phyloP scores from a whole-genome alignment of 2,329 filamentous ascomycete species.

The Mariannaea sp. region DNA sequence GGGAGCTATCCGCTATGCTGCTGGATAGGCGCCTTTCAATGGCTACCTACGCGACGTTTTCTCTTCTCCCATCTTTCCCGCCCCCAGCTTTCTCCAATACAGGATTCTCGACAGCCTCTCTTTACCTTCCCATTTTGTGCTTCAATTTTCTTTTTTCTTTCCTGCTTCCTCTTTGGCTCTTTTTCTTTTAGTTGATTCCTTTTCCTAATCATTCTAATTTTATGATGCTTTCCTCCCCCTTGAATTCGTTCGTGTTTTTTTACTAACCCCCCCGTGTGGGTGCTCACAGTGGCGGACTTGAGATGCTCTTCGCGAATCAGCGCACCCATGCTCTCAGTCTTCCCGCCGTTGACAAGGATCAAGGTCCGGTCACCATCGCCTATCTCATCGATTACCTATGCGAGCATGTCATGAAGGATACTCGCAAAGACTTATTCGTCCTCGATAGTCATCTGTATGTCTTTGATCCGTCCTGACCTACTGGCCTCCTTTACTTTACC shows the following conservation, averaged over 20 bases:
- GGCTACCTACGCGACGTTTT: not conserved
- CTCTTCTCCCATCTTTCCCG: not conserved
- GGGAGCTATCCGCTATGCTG: not conserved
- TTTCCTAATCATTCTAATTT: too few relatives aligned
- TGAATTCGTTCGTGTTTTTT: conserved; percentile 1
- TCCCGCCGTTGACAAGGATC: conserved; percentile 64
- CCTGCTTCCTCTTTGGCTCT: too few relatives aligned
- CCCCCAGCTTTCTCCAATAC: conserved; percentile 1
- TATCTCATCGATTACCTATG: conserved; percentile 81
- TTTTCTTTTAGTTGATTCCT: too few relatives aligned
- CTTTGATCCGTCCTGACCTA: conserved; percentile 8
- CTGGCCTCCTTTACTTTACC: conserved; percentile 5
- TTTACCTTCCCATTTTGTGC: too few relatives aligned
- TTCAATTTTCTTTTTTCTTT: too few relatives aligned
- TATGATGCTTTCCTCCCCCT: too few relatives aligned
- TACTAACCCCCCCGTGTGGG: conserved; percentile 29
- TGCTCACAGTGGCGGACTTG: conserved; percentile 76
- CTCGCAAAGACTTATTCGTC: conserved; percentile 85
- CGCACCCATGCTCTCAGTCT: conserved; percentile 73
- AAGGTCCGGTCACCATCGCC: conserved; percentile 68
- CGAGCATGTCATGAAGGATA: conserved; percentile 81
- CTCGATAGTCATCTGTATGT: conserved; percentile 86
- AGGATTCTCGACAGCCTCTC: not conserved
- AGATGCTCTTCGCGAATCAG: conserved; percentile 89
- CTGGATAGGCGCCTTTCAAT: conserved; percentile 2